Evolutionary conservation across 2,329 filamentous ascomycete species (phyloP), one percentile per base, ranked within the genome.

Genomic region (Phialophora chinensis): DNA sequence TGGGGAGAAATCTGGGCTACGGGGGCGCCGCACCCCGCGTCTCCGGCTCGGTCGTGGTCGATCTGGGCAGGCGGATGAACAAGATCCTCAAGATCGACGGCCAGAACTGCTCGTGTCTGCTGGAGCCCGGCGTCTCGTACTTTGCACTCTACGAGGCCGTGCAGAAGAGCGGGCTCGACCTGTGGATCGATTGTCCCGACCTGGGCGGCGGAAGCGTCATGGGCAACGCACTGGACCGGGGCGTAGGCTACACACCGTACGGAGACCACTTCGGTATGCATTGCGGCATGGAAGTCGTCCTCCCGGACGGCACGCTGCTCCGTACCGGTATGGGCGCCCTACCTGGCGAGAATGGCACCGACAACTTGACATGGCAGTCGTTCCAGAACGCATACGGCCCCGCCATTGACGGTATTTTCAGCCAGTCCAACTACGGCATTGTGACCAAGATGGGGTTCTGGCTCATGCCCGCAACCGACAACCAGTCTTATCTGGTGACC

Each of bases 401-500:
- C 0, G 76, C 74, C 27, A 74, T 78, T n/a, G 77, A 79, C 66
- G 77, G 77, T 4, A 72, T 73, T 12, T 73, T 73, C 63, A 71
- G 65, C 27, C 72, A 73, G 47, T 67, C 63, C 49, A 72, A 73
- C 66, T 63, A 79, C 79, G 76, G 63, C 4, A 57, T 65, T 23
- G 52, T 65, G 12, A 83, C 82, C 2, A 86, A 86, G 73, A 83
- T 87, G 79, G 85, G 84, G 0, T 79, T 86, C 55, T 68, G 67
- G 75, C 76, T 87, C 38, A 86, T 86, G 84, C 80, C 81, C 1
- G 84, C 84, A 54, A 83, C 82, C 0, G 82, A 79, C 10, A 82
- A 82, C 66, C 81, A 84, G 74, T 74, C 74, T 11, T 78, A 79
- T 58, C 68, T 79, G 49, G 75, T 80, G 69, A 84, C 81, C 0